Percentiles rank a stretch among this genome's conserved stretches.
phyloP scores from a whole-genome alignment of 108 stramenopile species.

The Nitzschia palea region DNA sequence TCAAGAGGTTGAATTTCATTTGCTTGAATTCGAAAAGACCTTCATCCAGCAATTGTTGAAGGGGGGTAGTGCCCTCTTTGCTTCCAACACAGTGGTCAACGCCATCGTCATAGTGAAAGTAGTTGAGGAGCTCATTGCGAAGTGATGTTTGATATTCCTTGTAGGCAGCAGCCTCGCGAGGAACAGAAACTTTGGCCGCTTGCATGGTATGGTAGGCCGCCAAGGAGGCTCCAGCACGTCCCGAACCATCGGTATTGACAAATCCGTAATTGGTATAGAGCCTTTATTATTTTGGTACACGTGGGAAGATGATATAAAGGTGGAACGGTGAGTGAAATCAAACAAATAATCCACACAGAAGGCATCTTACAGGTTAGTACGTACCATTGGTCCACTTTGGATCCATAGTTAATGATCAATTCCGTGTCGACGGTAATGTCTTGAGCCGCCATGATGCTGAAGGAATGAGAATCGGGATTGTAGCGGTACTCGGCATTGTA shows the following conservation, averaged over 20 bases:
- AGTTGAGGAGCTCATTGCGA: slow-evolving; percentile 39
- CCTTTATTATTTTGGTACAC: too few relatives aligned
- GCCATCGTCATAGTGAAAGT: slow-evolving; percentile 75
- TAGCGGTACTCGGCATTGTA: slow-evolving; percentile 65
- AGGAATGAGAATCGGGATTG: slow-evolving; percentile 40
- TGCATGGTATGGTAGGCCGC: slow-evolving; percentile 49
- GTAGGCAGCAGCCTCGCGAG: neutral
- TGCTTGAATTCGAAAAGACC: slow-evolving; percentile 48
- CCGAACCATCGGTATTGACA: slow-evolving; percentile 73
- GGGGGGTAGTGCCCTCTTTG: neutral
- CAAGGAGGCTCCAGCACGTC: slow-evolving; percentile 49
- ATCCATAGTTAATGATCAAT: slow-evolving; percentile 62
- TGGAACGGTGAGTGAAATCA: neutral
- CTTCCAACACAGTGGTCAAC: slow-evolving; percentile 18
- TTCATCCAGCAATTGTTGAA: too few relatives aligned
- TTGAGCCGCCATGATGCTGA: slow-evolving; percentile 36
- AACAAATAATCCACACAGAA: neutral
- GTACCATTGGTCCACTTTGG: slow-evolving; percentile 47
- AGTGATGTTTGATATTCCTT: neutral
- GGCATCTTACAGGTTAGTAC: neutral
- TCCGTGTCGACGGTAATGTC: slow-evolving; percentile 23
- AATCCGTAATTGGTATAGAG: slow-evolving; percentile 70
- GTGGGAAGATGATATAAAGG: too few relatives aligned
- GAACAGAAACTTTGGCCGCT: slow-evolving; percentile 16
- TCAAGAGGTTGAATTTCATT: slow-evolving; percentile 52